Evolutionary conservation across 1,139 yeast species (phyloP), one percentile per base, ranked within the genome.

Genomic region (Scheffersomyces segobiensis): DNA sequence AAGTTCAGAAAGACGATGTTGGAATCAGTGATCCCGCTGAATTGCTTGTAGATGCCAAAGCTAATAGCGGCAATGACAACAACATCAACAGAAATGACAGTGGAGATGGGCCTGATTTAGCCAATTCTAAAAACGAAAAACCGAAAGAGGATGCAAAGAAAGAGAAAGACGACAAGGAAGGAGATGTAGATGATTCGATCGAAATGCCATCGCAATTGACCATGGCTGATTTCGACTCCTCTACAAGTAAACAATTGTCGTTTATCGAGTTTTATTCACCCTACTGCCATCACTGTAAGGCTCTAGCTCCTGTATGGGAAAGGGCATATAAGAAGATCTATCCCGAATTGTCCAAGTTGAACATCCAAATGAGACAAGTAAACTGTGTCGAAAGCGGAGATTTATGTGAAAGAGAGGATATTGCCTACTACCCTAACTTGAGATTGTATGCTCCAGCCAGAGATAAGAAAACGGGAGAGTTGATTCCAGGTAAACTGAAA

Each of bases 361-460:
- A 81, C 4, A 79, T 88, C 42, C 77, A 77, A 17, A 84, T 89
- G 83, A 77, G 82, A 58, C 95, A 89, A 67, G 93, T 89, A 22
- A 84, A 89, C 68, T 90, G 96, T 75, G 79, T 87, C 21, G 87
- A 82, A 54, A 83, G 85, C 69, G 93, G 93, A 12, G 95, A 89
- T 69, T 75, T 89, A 55, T 89, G 96, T 71, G 80, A 76, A 18
- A 74, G 86, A 26, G 92, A 90, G 71, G 78, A 79, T 12, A 81
- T 90, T 52, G 68, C 62, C 20, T 78, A 76, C 46, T 89, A 81
- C 65, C 96, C 96, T 12, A 75, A 77, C 52, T 72, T 89, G 49
- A 75, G 88, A 59, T 73, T 89, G 10, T 89, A 89, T 69, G 84
- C 86, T 0, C 89, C 92, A 0, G 74, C 75, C 20, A 64, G 62